Percentiles rank a stretch among this genome's conserved stretches.
Conservation (phyloP, 148 eudicot genomes). For the Bassia scoparia region DNA sequence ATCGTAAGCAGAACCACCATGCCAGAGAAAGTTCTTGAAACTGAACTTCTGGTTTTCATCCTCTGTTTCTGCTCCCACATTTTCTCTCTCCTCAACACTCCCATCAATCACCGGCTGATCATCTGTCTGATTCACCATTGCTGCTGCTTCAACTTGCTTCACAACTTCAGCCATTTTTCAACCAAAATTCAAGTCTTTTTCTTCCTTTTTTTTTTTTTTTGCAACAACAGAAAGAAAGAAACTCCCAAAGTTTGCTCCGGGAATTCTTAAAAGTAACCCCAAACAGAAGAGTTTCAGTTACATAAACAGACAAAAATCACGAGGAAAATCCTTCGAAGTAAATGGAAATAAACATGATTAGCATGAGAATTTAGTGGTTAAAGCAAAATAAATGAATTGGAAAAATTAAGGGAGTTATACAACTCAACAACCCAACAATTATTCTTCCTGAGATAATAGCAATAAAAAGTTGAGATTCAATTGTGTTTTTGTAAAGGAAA, state of each 20-base stretch:
- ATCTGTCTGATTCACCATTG: constrained; percentile 29
- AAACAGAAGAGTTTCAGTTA: constrained; percentile 13
- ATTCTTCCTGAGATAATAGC: too few species aligned
- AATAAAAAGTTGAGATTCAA: constrained; percentile 10
- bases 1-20: constrained; percentile 57
- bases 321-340: background rate
- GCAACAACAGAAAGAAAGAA: background rate
- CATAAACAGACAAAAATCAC: constrained; percentile 12
- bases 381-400: background rate
- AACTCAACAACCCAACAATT: constrained; percentile 30
- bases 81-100: constrained; percentile 24
- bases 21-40: constrained; percentile 44
- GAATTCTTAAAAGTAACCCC: too few species aligned
- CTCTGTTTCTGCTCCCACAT: constrained; percentile 2
- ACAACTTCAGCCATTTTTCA: constrained; percentile 27
- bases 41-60: constrained; percentile 23
- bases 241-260: background rate
- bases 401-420: background rate
- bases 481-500: background rate
- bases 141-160: constrained; percentile 38
- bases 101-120: constrained; percentile 17
- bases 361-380: too few species aligned
- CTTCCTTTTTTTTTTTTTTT: background rate
- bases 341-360: too few species aligned
- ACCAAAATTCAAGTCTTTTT: background rate